Percentiles rank a stretch among this genome's conserved stretches.
These are phyloP conservation scores for Medicago lupulina DNA, from an alignment of 306 rosid genomes.

Conservation along the genomic window DNA sequence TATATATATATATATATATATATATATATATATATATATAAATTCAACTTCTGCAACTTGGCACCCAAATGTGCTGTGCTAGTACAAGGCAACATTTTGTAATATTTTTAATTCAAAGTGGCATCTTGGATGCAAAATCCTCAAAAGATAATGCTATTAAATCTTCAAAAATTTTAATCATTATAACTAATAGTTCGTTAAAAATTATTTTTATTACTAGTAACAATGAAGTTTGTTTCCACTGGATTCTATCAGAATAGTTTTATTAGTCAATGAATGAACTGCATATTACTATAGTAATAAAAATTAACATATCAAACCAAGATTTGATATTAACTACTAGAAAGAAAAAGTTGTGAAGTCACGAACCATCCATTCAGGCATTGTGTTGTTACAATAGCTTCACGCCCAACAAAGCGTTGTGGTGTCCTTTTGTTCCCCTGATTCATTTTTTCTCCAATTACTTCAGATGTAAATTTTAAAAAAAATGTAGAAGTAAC, in stretches of 20 bases:
- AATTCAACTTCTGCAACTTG: constrained; percentile 3
- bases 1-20: too few species aligned
- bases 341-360: constrained; percentile 13
- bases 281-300: constrained; percentile 9
- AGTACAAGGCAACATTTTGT: background rate
- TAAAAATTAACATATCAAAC: constrained; percentile 24
- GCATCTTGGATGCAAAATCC: background rate
- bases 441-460: constrained; percentile 56
- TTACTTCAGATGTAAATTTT: constrained; percentile 34
- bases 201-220: too few species aligned
- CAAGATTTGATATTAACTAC: constrained; percentile 30
- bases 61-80: background rate
- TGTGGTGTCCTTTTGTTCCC: constrained; percentile 98
- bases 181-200: too few species aligned
- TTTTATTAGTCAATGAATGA: constrained; percentile 9
- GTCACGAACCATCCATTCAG: constrained; percentile 93
- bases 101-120: background rate
- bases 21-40: too few species aligned
- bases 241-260: background rate
- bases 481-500: background rate
- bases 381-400: constrained; percentile 98
- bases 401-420: constrained; percentile 98
- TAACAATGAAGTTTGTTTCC: background rate
- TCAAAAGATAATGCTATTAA: background rate
- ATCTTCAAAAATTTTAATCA: background rate